A percentile compares a stretch with the other conserved stretches of the same genome.
phyloP scores from a whole-genome alignment of 345 rosid genomes.

The Murraya koenigii region DNA sequence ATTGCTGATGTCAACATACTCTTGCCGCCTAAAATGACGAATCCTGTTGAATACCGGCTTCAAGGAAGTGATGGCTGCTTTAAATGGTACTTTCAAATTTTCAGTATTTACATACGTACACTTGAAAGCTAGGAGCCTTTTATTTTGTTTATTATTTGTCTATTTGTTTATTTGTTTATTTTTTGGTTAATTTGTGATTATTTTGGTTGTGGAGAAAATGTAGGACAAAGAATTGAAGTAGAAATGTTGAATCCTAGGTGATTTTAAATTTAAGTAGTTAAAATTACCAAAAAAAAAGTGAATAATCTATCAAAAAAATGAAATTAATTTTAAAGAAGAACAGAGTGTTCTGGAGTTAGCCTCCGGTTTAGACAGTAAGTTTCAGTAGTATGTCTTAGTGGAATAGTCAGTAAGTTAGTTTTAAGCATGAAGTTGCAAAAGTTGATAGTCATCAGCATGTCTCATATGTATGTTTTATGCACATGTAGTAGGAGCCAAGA shows the following conservation, averaged over 20 bases:
- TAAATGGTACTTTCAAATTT: conserved; percentile 55
- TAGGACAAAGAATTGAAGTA: not conserved
- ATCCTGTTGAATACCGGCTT: conserved; percentile 87
- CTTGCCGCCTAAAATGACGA: conserved; percentile 88
- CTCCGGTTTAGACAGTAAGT: not conserved
- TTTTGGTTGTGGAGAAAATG: not conserved
- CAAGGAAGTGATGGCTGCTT: conserved; percentile 98
- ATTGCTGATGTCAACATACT: conserved; percentile 86
- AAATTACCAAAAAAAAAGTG: not conserved
- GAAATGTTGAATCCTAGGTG: not conserved
- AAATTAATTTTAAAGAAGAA: not conserved
- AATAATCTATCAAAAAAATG: no score
- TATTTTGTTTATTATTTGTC: not conserved
- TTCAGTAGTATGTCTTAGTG: not conserved
- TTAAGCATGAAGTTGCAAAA: not conserved
- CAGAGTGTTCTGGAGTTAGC: not conserved
- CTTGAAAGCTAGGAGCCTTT: not conserved
- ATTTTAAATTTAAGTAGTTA: not conserved
- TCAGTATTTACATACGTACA: not conserved
- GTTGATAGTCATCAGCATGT: not conserved
- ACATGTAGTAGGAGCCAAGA: not conserved
- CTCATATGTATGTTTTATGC: not conserved
- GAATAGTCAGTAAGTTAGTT: not conserved
- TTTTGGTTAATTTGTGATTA: not conserved
- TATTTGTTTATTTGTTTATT: not conserved